These are phyloP conservation scores for Xylariales sp. DNA, from an alignment of 2,329 filamentous ascomycete genomes.

Conservation along the genomic window DNA sequence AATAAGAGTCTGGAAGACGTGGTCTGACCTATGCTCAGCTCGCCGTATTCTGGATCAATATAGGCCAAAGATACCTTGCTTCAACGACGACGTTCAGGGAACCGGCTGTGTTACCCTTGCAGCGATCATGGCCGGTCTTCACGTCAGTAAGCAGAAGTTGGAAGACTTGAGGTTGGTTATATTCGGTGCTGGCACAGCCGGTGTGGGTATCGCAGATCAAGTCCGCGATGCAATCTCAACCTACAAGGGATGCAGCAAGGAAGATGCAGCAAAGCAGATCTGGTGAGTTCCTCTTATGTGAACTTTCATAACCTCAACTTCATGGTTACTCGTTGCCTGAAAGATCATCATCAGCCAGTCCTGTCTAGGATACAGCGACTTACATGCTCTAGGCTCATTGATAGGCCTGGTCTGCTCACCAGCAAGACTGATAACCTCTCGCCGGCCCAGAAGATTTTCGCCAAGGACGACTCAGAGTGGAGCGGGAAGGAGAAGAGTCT, in stretches of 20 bases:
- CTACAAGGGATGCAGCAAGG: slow-evolving; percentile 59
- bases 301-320: neutral
- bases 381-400: slow-evolving; percentile 58
- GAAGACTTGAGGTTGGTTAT: slow-evolving; percentile 66
- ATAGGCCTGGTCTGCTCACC: slow-evolving; percentile 74
- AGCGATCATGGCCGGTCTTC: slow-evolving; percentile 70
- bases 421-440: slow-evolving; percentile 58
- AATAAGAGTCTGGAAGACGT: neutral
- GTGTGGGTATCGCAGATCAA: slow-evolving; percentile 82
- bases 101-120: slow-evolving; percentile 85
- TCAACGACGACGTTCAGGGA: slow-evolving; percentile 89
- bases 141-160: slow-evolving; percentile 63
- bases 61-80: slow-evolving; percentile 68
- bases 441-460: slow-evolving; percentile 62
- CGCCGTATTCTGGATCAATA: slow-evolving; percentile 73
- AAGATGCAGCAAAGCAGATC: slow-evolving; percentile 76
- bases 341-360: too few relatives aligned
- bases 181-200: slow-evolving; percentile 78
- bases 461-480: slow-evolving; percentile 62
- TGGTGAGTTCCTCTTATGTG: slow-evolving; percentile 47
- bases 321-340: too few relatives aligned
- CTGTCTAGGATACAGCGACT: too few relatives aligned
- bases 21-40: slow-evolving; percentile 34
- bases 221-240: slow-evolving; percentile 73
- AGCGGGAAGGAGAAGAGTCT: slow-evolving; percentile 52